phyloP scores from a whole-genome alignment of 2,329 filamentous ascomycete genomes.

The Gaeumannomyces sp. region DNA sequence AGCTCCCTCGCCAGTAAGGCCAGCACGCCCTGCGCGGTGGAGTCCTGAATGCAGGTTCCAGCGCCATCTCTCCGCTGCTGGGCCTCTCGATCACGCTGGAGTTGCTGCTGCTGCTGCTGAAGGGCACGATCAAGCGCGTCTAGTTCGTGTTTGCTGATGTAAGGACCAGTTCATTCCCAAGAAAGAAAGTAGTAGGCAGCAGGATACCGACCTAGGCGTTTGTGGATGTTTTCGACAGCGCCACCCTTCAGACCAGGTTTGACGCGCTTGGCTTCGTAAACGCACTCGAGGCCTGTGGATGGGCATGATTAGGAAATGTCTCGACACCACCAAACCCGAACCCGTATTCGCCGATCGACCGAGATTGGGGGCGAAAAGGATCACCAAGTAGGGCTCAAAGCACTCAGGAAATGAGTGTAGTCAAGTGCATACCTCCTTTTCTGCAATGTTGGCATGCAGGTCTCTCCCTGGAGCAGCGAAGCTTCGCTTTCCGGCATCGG shows the following conservation, averaged over 20 bases:
- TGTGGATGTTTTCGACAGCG: constrained; percentile 1
- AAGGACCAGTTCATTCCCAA: background rate
- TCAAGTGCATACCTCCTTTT: background rate
- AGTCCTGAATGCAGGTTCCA: background rate
- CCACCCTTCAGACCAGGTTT: constrained; percentile 1
- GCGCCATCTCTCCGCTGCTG: background rate
- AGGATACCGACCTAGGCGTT: background rate
- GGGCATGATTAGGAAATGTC: background rate
- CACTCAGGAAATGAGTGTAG: background rate
- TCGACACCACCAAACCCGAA: background rate
- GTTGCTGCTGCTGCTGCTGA: background rate
- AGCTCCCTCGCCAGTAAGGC: constrained; percentile 3
- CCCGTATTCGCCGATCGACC: background rate
- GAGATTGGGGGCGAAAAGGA: background rate
- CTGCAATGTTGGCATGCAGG: background rate
- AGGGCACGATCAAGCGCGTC: background rate
- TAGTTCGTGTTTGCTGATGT: background rate
- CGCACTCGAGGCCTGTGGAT: background rate
- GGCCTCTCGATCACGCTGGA: background rate
- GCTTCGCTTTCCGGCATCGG: background rate
- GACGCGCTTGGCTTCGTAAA: background rate
- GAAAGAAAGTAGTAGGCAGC: background rate
- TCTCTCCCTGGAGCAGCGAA: background rate
- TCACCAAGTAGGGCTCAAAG: background rate
- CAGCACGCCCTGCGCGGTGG: background rate